A percentile compares a stretch with the other conserved stretches of the same genome.
Evolutionary conservation across 2,329 filamentous ascomycete genomes (phyloP).

Genomic region (Cadophora luteo-olivacea): DNA sequence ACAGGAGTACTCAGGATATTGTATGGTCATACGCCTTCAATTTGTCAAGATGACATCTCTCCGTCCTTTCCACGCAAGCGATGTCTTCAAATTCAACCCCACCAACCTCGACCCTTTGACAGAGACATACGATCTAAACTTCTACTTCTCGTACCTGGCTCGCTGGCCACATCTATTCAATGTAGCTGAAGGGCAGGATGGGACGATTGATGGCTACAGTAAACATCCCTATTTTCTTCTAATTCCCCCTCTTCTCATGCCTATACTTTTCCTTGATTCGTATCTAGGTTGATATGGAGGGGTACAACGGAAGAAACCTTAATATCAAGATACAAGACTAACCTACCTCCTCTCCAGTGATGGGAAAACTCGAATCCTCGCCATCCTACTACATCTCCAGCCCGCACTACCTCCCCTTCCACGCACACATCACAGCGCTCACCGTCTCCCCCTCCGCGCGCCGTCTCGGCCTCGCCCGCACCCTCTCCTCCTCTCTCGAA

Average conservation of each 20-base stretch:
- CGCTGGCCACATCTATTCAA: slow-evolving; percentile 96
- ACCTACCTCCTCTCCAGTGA: slow-evolving; percentile 63
- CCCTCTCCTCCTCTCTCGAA: slow-evolving; percentile 82
- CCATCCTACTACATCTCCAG: slow-evolving; percentile 76
- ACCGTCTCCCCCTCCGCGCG: slow-evolving; percentile 89
- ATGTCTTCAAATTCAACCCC: slow-evolving; percentile 88
- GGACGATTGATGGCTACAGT: slow-evolving; percentile 97
- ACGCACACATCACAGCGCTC: slow-evolving; percentile 95
- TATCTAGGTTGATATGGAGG: too few species aligned
- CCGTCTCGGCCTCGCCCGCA: slow-evolving; percentile 84
- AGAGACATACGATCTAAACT: slow-evolving; percentile 95
- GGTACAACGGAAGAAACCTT: background rate
- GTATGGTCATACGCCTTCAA: background rate
- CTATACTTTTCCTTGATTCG: too few species aligned
- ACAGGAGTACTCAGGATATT: too few species aligned
- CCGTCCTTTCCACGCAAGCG: slow-evolving; percentile 81
- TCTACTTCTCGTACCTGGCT: slow-evolving; percentile 95
- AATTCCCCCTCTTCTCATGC: too few species aligned
- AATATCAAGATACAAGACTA: background rate
- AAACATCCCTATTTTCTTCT: too few species aligned
- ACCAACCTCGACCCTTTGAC: slow-evolving; percentile 96
- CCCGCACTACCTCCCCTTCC: slow-evolving; percentile 96
- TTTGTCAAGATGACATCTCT: slow-evolving; percentile 74
- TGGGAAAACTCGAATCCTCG: slow-evolving; percentile 94
- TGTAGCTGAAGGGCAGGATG: slow-evolving; percentile 83